A percentile compares a stretch with the other conserved stretches of the same genome.
These are phyloP conservation scores for Brassica balearica DNA, from an alignment of 441 rosid genomes.

Conservation along the genomic window DNA sequence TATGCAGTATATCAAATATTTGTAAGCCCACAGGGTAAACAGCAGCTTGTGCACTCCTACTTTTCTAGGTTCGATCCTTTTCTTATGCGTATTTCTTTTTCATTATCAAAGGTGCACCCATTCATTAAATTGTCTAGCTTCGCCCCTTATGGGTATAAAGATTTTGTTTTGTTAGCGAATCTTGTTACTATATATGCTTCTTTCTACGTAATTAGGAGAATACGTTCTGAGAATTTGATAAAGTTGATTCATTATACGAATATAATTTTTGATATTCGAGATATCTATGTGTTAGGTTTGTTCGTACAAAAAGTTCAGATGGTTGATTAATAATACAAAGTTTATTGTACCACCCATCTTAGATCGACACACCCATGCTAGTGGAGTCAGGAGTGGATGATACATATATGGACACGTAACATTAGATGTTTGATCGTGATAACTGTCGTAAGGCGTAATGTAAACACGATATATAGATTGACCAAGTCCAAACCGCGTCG, in stretches of 20 bases:
- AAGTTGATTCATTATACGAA: background rate
- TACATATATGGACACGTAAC: slow-evolving; percentile 33
- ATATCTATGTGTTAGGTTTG: background rate
- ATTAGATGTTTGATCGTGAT: slow-evolving; percentile 25
- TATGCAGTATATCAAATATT: too few species aligned
- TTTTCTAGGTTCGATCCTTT: too few species aligned
- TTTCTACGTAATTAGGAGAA: background rate
- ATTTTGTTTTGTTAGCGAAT: too few species aligned
- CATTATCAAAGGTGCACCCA: too few species aligned
- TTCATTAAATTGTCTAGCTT: too few species aligned
- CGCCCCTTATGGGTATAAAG: too few species aligned
- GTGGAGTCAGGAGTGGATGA: slow-evolving; percentile 43
- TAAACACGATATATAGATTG: slow-evolving; percentile 38
- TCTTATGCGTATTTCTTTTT: too few species aligned
- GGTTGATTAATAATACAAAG: background rate
- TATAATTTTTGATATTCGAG: background rate
- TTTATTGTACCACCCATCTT: slow-evolving; percentile 6
- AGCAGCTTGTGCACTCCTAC: too few species aligned
- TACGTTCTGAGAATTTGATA: background rate
- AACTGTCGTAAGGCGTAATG: slow-evolving; percentile 26
- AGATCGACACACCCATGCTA: slow-evolving; percentile 22
- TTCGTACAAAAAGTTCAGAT: background rate
- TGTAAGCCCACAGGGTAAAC: too few species aligned
- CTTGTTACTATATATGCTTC: background rate
- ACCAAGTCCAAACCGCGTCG: slow-evolving; percentile 43